Conservation (phyloP, 441 rosid species). For the Pelargonium fulgidum region DNA sequence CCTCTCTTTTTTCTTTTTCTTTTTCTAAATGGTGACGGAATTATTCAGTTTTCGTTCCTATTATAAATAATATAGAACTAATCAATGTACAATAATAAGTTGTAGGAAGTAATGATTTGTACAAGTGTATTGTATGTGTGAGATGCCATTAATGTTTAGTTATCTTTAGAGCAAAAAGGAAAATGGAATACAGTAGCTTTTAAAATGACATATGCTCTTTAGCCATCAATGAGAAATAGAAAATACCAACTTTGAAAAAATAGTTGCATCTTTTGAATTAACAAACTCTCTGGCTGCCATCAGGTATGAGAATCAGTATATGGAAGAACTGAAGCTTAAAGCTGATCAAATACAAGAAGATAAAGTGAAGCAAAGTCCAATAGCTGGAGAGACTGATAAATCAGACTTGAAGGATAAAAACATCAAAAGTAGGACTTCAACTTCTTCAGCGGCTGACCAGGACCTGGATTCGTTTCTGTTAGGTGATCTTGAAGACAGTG, state of each 20-base stretch:
- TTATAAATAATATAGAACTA: no score
- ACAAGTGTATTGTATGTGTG: neutral
- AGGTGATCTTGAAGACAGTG: conserved; percentile 64
- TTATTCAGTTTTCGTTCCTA: neutral
- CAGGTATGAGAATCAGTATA: conserved; percentile 53
- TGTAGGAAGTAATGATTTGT: neutral
- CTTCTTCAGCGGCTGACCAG: conserved; percentile 41
- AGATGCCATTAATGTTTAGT: neutral
- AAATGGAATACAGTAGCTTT: neutral
- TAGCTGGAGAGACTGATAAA: conserved; percentile 23
- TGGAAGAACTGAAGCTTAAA: conserved; percentile 47
- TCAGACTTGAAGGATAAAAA: conserved; percentile 29
- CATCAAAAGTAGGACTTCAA: conserved; percentile 32
- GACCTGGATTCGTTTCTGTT: conserved; percentile 59
- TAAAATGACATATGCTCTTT: neutral
- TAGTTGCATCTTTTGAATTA: no score
- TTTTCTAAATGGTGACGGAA: neutral
- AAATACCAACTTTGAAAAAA: no score
- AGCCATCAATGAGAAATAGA: neutral
- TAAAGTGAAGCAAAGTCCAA: conserved; percentile 31
- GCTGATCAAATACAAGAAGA: conserved; percentile 35
- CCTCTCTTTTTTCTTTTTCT: no score
- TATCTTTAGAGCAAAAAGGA: neutral
- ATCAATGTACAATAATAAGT: neutral
- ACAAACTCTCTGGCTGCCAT: neutral